Percentiles rank a stretch among this genome's conserved stretches.
These are phyloP conservation scores for Solanum hybrid DNA, from an alignment of 305 asterid species.

Conservation along the genomic window DNA sequence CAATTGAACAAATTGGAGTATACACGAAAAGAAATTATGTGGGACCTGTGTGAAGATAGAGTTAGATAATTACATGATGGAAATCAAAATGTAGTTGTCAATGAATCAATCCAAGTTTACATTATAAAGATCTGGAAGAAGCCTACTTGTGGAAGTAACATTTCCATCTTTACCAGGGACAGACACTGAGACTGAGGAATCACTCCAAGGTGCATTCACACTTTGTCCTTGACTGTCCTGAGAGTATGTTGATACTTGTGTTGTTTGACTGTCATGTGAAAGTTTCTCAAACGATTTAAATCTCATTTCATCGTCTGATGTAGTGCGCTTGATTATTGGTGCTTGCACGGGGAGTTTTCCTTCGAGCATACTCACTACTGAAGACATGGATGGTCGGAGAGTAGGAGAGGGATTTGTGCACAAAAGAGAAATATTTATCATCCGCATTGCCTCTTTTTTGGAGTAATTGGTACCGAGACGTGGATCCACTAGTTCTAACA, in stretches of 20 bases:
- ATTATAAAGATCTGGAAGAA: slow-evolving; percentile 25
- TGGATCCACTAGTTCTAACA: slow-evolving; percentile 84
- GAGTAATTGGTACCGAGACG: slow-evolving; percentile 48
- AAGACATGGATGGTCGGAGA: slow-evolving; percentile 76
- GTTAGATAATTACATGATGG: not conserved
- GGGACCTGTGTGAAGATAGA: not conserved
- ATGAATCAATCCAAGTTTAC: slow-evolving; percentile 1
- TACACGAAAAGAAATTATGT: not conserved
- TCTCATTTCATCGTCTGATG: slow-evolving; percentile 20
- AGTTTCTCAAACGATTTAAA: slow-evolving; percentile 56
- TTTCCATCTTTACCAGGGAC: slow-evolving; percentile 27
- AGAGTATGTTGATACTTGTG: slow-evolving; percentile 32
- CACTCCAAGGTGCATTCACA: slow-evolving; percentile 60
- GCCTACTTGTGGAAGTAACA: slow-evolving; percentile 26
- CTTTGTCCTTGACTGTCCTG: slow-evolving; percentile 33
- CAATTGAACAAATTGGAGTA: not conserved
- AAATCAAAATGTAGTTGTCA: not conserved
- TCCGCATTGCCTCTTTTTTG: slow-evolving; percentile 50
- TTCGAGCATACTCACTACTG: slow-evolving; percentile 74
- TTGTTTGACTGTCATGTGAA: slow-evolving; percentile 62
- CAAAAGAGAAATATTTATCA: slow-evolving; percentile 52
- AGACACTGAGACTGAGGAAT: slow-evolving; percentile 48
- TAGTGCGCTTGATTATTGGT: slow-evolving; percentile 42
- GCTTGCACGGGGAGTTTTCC: slow-evolving; percentile 69
- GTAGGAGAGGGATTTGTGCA: slow-evolving; percentile 94